These are phyloP conservation scores for Leccinum brunneo-olivaceum DNA, from an alignment of 1,284 basidiomycete species.

Conservation along the genomic window DNA sequence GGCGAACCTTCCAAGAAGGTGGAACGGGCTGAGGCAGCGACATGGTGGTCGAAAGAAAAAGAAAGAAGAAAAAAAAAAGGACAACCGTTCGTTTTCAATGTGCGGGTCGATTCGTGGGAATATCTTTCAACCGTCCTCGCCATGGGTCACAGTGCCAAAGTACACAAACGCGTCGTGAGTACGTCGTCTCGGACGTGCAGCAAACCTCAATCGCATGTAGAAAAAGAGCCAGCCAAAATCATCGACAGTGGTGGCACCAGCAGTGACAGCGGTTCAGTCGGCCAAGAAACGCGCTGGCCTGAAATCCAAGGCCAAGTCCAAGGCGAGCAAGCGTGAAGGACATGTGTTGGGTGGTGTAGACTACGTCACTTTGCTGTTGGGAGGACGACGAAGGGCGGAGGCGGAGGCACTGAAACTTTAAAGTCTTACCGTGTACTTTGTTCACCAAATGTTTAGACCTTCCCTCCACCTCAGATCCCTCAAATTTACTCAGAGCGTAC, in stretches of 20 bases:
- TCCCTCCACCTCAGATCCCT: conserved; percentile 10
- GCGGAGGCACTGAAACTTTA: conserved; percentile 56
- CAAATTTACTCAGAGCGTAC: conserved; percentile 32
- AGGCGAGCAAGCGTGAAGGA: conserved; percentile 25
- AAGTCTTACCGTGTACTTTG: neutral
- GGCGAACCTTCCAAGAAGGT: conserved; percentile 83
- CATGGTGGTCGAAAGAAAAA: conserved; percentile 40
- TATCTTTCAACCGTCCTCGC: neutral
- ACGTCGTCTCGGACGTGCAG: neutral
- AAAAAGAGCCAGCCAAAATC: conserved; percentile 23
- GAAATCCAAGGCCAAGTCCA: conserved; percentile 35
- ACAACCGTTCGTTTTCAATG: conserved; percentile 14
- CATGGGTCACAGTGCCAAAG: conserved; percentile 38
- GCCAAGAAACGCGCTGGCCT: conserved; percentile 42
- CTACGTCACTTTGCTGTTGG: conserved; percentile 66
- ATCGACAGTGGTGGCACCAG: neutral
- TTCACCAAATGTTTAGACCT: conserved; percentile 12
- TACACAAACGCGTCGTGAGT: conserved; percentile 37
- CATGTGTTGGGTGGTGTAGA: conserved; percentile 68
- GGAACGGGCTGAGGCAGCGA: conserved; percentile 85
- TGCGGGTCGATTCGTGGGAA: conserved; percentile 30
- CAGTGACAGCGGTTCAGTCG: conserved; percentile 13
- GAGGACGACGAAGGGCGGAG: conserved; percentile 56
- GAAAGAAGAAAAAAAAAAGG: neutral
- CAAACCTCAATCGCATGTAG: conserved; percentile 11